These are phyloP conservation scores for Solanum clarkiae DNA, from an alignment of 257 asterid species.

Conservation along the genomic window DNA sequence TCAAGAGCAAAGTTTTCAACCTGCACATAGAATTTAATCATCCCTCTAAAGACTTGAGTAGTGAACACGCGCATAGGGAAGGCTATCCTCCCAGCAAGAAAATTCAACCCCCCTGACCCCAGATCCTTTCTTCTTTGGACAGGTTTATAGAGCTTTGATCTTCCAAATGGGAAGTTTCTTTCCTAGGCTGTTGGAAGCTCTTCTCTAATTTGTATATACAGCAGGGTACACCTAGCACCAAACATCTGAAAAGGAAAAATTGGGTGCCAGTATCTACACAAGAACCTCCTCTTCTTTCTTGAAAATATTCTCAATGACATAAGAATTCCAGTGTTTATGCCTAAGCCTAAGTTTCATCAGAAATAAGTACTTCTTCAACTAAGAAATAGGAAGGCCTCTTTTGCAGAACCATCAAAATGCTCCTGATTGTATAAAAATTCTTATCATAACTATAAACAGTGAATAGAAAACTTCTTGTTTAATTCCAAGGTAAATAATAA, in stretches of 20 bases:
- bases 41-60: neutral
- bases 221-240: neutral
- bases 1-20: conserved; percentile 80
- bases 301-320: neutral
- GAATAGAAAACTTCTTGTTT: neutral
- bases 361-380: neutral
- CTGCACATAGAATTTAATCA: conserved; percentile 20
- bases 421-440: neutral
- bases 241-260: neutral
- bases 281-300: neutral
- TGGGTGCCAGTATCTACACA: neutral
- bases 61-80: neutral
- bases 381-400: neutral
- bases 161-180: neutral
- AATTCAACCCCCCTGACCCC: neutral
- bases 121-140: neutral
- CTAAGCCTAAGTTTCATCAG: neutral
- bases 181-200: neutral
- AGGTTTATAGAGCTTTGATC: neutral
- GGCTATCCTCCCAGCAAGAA: neutral
- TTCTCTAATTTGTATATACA: neutral
- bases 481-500: neutral
- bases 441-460: neutral
- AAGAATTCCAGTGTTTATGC: neutral
- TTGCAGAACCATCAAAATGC: neutral